Conservation (phyloP, 228 moss, liverwort and hornwort species). For the Sphagnum magellanicum region DNA sequence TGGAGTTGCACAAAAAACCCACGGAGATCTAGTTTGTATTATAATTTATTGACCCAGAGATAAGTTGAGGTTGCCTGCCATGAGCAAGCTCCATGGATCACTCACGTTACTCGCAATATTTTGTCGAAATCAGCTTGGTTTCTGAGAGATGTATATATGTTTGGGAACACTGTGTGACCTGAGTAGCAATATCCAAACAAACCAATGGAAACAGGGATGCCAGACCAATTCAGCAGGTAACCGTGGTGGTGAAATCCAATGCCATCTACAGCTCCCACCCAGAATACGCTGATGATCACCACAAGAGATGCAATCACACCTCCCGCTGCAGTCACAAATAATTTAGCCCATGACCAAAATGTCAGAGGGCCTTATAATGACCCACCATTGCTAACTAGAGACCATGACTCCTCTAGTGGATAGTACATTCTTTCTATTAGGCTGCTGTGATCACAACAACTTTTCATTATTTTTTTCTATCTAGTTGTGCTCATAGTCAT, state of each 20-base stretch:
- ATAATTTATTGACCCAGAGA: too few relatives aligned
- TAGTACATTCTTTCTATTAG: too few relatives aligned
- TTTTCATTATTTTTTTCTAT: too few relatives aligned
- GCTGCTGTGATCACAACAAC: too few relatives aligned
- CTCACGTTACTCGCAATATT: slow-evolving; percentile 67
- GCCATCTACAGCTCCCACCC: slow-evolving; percentile 78
- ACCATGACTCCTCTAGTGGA: too few relatives aligned
- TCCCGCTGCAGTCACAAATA: slow-evolving; percentile 53
- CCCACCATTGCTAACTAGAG: too few relatives aligned
- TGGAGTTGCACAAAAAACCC: too few relatives aligned
- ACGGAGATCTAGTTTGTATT: too few relatives aligned
- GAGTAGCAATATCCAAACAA: slow-evolving; percentile 96
- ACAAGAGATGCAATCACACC: slow-evolving; percentile 80
- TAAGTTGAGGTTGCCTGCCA: too few relatives aligned
- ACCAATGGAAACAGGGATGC: slow-evolving; percentile 81
- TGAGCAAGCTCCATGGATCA: background rate
- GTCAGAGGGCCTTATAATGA: too few relatives aligned
- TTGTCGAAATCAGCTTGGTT: slow-evolving; percentile 67
- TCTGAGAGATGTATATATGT: slow-evolving; percentile 83
- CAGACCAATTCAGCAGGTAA: slow-evolving; percentile 51
- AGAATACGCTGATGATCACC: slow-evolving; percentile 57
- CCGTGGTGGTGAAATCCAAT: slow-evolving; percentile 67
- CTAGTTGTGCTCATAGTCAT: too few relatives aligned
- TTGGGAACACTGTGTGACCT: slow-evolving; percentile 98
- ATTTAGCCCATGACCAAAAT: background rate